Percentiles rank a stretch among this genome's conserved stretches.
These are phyloP conservation scores for Acidomyces sp. DNA, from an alignment of 495 filamentous ascomycete genomes.

Conservation along the genomic window DNA sequence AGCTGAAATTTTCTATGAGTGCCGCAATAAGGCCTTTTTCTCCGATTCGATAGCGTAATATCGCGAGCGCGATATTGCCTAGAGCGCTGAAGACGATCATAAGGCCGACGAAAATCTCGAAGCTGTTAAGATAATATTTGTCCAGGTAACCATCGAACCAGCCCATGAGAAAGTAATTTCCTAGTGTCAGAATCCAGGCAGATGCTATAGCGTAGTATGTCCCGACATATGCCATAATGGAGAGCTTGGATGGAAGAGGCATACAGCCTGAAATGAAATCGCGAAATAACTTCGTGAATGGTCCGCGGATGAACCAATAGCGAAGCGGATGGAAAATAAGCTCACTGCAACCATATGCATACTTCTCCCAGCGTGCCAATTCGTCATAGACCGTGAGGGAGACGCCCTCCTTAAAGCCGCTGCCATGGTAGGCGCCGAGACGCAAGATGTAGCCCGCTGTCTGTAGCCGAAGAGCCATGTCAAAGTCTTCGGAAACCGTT, in stretches of 20 bases:
- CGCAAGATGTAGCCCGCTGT: conserved; percentile 59
- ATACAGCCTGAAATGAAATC: conserved; percentile 58
- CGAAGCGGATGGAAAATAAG: conserved; percentile 61
- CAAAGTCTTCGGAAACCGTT: conserved; percentile 74
- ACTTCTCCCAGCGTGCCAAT: conserved; percentile 72
- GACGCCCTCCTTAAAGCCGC: conserved; percentile 74
- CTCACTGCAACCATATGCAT: conserved; percentile 79
- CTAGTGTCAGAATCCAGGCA: conserved; percentile 63
- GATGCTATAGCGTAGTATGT: conserved; percentile 75
- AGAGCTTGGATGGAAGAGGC: conserved; percentile 65
- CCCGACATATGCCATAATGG: conserved; percentile 73
- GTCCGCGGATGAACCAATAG: conserved; percentile 43
- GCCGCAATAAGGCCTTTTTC: conserved; percentile 26
- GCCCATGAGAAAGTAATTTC: conserved; percentile 65
- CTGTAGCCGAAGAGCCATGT: conserved; percentile 72
- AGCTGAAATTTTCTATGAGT: conserved; percentile 34
- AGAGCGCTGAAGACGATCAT: conserved; percentile 36
- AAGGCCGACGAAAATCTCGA: conserved; percentile 38
- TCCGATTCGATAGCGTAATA: conserved; percentile 34
- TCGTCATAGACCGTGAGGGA: conserved; percentile 79
- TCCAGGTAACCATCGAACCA: conserved; percentile 37
- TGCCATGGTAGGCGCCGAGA: conserved; percentile 56
- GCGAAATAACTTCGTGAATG: conserved; percentile 64
- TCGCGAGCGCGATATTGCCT: conserved; percentile 36
- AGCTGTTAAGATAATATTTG: conserved; percentile 38